phyloP scores from a whole-genome alignment of 2,329 filamentous ascomycete species.

The Elsinoe arachidis region DNA sequence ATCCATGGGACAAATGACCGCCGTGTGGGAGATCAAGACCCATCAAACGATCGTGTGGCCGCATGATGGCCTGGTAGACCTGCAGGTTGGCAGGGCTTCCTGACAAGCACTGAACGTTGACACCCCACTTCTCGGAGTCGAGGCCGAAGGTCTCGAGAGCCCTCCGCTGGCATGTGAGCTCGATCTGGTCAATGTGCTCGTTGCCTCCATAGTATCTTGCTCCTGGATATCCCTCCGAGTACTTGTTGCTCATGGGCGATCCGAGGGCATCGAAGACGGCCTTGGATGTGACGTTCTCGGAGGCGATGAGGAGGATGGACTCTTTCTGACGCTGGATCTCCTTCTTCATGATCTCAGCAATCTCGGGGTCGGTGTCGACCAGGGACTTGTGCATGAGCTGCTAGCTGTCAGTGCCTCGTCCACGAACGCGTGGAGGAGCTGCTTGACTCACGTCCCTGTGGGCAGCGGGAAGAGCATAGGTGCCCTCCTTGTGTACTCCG shows the following conservation, averaged over 20 bases:
- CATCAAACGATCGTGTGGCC: slow-evolving; percentile 92
- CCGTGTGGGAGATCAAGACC: slow-evolving; percentile 90
- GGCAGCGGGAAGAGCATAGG: slow-evolving; percentile 57
- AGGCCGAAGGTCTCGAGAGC: slow-evolving; percentile 86
- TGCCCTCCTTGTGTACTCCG: slow-evolving; percentile 29
- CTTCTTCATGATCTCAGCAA: slow-evolving; percentile 92
- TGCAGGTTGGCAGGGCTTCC: slow-evolving; percentile 93
- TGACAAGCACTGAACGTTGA: slow-evolving; percentile 76
- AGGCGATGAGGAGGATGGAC: slow-evolving; percentile 97
- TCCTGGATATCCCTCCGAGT: slow-evolving; percentile 96
- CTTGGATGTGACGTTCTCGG: slow-evolving; percentile 97
- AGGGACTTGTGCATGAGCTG: slow-evolving; percentile 96
- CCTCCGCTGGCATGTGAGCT: slow-evolving; percentile 88
- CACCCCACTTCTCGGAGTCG: slow-evolving; percentile 85
- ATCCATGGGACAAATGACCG: slow-evolving; percentile 91
- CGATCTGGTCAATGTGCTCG: slow-evolving; percentile 95
- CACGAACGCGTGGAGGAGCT: slow-evolving; percentile 3
- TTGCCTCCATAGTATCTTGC: slow-evolving; percentile 99
- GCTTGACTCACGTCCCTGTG: slow-evolving; percentile 52
- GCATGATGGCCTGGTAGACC: slow-evolving; percentile 96
- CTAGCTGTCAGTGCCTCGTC: slow-evolving; percentile 23
- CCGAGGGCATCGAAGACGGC: slow-evolving; percentile 97
- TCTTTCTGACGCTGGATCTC: slow-evolving; percentile 96
- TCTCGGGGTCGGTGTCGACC: slow-evolving; percentile 83
- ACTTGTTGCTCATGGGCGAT: slow-evolving; percentile 90